Evolutionary conservation across 1,139 yeast genomes (phyloP), one percentile per base, ranked within the genome.

Genomic region (Yamadazyma dendronema): DNA sequence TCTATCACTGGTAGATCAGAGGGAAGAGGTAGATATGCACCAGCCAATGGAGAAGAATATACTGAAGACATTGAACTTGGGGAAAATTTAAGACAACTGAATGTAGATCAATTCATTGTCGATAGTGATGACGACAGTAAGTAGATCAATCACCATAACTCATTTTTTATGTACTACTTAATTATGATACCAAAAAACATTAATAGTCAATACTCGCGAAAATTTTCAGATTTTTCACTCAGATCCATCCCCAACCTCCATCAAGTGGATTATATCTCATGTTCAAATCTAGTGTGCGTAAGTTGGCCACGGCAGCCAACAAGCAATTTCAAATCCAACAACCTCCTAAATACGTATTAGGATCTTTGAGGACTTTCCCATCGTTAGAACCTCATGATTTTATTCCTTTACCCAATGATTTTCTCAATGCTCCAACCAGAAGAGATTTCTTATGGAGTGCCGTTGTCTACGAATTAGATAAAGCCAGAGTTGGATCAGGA

Each of bases 391-490:
- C 98, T 27, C 73, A 75, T 35, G 61, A 79, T 21, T 77, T 85
- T 49, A 74, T 85, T 40, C 94, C 97, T 17, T 80, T 89, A 28
- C 85, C 95, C 29, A 62, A 83, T 4, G 56, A 70, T 16, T 74
- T 89, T 34, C 67, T 92, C 38, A 82, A 82, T 41, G 70, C 74
- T 25, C 95, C 96, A 28, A 61, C 86, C 41, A 81, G 98, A 64
- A 81, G 96, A 62, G 99, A 92, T 62, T 62, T 90, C 25, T 74
- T 92, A 45, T 92, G 97, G 97, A 80, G 83, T 55, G 96, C 97
- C 1, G 97, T 87, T 14, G 87, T 87, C 2, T 88, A 73, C 67
- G 99, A 92, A 67, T 86, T 92, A 30, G 97, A 94, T 56, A 79
- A 79, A 44, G 81, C 82, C 47, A 80, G 97, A 61, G 96, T 87